Percentiles rank a stretch among this genome's conserved stretches.
phyloP scores from a whole-genome alignment of 805 yeast genomes.

The Diddensiella santjacobensis region DNA sequence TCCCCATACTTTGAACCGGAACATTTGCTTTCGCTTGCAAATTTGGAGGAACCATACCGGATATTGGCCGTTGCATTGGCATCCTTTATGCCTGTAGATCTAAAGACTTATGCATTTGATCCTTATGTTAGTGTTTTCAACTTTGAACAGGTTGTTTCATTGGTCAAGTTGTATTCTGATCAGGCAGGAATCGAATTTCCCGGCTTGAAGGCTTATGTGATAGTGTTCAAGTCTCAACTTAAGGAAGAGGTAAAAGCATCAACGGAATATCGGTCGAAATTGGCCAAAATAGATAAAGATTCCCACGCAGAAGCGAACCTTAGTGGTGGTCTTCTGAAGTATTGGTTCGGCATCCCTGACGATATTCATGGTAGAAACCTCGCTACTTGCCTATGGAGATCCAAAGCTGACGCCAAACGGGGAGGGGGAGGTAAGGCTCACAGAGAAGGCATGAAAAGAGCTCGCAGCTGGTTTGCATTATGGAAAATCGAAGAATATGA shows the following conservation, averaged over 20 bases:
- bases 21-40: conserved; percentile 32
- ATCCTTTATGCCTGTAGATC: conserved; percentile 24
- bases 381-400: conserved; percentile 41
- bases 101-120: conserved; percentile 28
- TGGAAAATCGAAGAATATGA: conserved; percentile 39
- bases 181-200: conserved; percentile 7
- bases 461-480: conserved; percentile 34
- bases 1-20: conserved; percentile 34
- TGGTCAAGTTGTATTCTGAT: conserved; percentile 14
- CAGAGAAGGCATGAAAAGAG: conserved; percentile 33
- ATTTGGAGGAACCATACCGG: conserved; percentile 25
- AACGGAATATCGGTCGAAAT: conserved; percentile 27
- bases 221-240: conserved; percentile 37
- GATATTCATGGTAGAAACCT: conserved; percentile 33
- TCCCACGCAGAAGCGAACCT: conserved; percentile 38
- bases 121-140: conserved; percentile 32
- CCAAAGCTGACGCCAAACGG: conserved; percentile 29
- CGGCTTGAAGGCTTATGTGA: conserved; percentile 30
- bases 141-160: conserved; percentile 26
- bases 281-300: conserved; percentile 33
- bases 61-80: conserved; percentile 35
- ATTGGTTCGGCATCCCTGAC: conserved; percentile 41
- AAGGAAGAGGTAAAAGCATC: conserved; percentile 30
- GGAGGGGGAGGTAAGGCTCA: conserved; percentile 39
- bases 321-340: conserved; percentile 39